Base-by-base conservation (phyloP, 192 early-diverging fungal genomes). In the Bifiguratus adelaidae region DNA sequence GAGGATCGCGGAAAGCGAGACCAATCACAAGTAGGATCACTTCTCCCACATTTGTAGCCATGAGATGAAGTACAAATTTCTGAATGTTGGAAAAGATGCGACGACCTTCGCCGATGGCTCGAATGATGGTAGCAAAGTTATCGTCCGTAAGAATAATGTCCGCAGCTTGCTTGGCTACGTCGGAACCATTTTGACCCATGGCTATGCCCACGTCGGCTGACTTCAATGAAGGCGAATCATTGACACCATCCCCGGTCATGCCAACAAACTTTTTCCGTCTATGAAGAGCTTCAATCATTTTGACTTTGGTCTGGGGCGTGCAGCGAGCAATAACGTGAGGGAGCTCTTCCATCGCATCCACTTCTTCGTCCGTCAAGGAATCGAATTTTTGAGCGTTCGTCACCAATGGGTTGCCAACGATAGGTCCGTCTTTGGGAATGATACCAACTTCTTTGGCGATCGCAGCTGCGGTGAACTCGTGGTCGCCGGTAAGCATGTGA, bases 401-500 rank as follows among this genome's bases (percentile, higher is more conserved):
- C 25, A 83, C 80, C 13, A 48, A 41, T 63, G 32, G 11, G 32
- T 34, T 34, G 4, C n/a, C 11, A 9, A 44, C 15, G 11, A 7
- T 1, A 18, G 6, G 16, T 46, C 4, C 60, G 53, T 64, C 68
- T 20, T 68, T 58, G 42, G 90, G 72, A 21, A 94, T 63, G 34
- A 98, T 98, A 21, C 89, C 89, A 24, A 98, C 70, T 28, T 92
- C 74, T 44, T 69, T 74, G 21, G 93, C 93, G 55, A 98, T 96
- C 3, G 95, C 91, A 15, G 82, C 77, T 1, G 95, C 95, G 8
- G 95, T 98, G 47, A 75, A 76, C 30, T 91, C 74, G 53, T 98
- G 95, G 58, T 98, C 93, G 38, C 95, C 95, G 3, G 95, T 98
- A 44, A 98, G 91, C 95, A 98, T 98, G 19, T 92, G 76, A 3